Conservation (phyloP, 208 protist species). For the Leishmania guyanensis region DNA sequence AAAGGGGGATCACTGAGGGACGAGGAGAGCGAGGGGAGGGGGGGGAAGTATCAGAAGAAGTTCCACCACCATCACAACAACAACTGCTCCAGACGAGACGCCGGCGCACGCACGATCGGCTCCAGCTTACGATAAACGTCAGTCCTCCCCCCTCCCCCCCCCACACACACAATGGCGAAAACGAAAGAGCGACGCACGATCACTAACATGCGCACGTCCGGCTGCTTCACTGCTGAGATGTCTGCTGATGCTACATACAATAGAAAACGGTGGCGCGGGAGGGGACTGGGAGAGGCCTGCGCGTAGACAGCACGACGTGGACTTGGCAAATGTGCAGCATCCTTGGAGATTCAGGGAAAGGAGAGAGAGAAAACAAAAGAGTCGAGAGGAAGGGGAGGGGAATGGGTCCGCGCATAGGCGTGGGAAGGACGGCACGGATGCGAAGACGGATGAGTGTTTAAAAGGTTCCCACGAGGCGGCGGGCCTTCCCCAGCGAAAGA, state of each 20-base stretch:
- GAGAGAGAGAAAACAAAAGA: neutral
- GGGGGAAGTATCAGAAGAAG: neutral
- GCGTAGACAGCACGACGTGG: neutral
- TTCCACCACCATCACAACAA: neutral
- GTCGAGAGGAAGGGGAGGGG: neutral
- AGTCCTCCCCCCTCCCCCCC: neutral
- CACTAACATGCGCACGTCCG: neutral
- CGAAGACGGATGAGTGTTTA: neutral
- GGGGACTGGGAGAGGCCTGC: neutral
- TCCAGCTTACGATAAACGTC: neutral
- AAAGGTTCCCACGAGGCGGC: neutral
- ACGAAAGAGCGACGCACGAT: neutral
- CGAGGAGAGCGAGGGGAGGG: neutral
- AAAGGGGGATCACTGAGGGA: neutral
- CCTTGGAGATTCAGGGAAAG: neutral
- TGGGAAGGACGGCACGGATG: neutral
- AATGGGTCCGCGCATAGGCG: neutral
- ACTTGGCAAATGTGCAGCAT: neutral
- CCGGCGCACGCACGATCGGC: neutral
- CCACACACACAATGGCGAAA: neutral
- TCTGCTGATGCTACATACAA: neutral
- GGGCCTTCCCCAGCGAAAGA: neutral
- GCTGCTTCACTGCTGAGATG: neutral
- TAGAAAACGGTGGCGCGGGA: neutral
- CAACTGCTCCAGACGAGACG: neutral